These are phyloP conservation scores for Dacryopinax spathularia DNA, from an alignment of 768 basidiomycete species.

Conservation along the genomic window DNA sequence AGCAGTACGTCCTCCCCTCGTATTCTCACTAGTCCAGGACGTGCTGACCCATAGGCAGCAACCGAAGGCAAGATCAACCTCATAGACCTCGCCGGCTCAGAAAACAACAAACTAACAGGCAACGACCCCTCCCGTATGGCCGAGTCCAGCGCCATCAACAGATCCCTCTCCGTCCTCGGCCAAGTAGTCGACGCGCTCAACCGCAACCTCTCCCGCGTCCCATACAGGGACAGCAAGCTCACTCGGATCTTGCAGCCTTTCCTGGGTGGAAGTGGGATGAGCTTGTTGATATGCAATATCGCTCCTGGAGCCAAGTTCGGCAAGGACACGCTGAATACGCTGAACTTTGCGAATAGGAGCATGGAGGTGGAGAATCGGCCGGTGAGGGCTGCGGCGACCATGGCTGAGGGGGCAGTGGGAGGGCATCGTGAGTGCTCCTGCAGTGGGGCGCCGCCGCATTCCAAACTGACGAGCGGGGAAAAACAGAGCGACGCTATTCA, in stretches of 20 bases:
- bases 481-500: background rate
- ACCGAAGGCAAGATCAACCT: constrained; percentile 67
- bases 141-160: constrained; percentile 82
- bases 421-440: constrained; percentile 41
- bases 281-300: constrained; percentile 73
- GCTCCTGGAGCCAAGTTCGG: constrained; percentile 69
- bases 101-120: constrained; percentile 81
- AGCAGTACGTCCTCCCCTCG: background rate
- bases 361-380: constrained; percentile 60
- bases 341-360: too few species aligned
- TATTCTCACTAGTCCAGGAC: background rate
- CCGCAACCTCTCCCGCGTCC: constrained; percentile 45
- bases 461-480: too few species aligned
- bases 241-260: constrained; percentile 84
- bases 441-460: too few species aligned
- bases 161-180: constrained; percentile 70
- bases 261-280: constrained; percentile 65
- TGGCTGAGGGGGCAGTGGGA: too few species aligned
- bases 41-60: constrained; percentile 34
- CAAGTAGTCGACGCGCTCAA: constrained; percentile 77
- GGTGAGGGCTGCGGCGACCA: background rate
- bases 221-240: constrained; percentile 80
- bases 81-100: constrained; percentile 80
- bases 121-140: constrained; percentile 79
- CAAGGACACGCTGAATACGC: constrained; percentile 77